phyloP scores from a whole-genome alignment of 2,329 filamentous ascomycete species.

The Curvularia verruculosa region DNA sequence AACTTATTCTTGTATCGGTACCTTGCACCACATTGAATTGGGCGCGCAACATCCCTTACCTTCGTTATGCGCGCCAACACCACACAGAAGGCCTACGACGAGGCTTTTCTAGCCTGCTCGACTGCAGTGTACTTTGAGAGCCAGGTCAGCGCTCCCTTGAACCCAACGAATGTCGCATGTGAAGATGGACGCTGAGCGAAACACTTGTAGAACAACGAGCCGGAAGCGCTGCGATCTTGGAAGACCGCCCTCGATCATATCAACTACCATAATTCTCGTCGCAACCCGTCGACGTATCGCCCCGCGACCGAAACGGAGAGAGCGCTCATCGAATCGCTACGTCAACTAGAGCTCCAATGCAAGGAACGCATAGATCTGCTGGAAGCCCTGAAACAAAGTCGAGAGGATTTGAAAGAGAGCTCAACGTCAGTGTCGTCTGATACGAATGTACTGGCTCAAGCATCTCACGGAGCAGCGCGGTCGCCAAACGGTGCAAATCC shows the following conservation, averaged over 20 bases:
- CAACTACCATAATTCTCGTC: conserved; percentile 81
- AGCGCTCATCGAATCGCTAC: conserved; percentile 79
- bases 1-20: conserved; percentile 48
- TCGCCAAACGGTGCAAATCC: conserved; percentile 19
- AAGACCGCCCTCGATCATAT: conserved; percentile 86
- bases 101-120: conserved; percentile 92
- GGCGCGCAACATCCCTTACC: conserved; percentile 12
- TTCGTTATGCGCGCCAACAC: conserved; percentile 63
- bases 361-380: conserved; percentile 91
- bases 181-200: conserved; percentile 4
- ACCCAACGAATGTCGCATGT: neutral
- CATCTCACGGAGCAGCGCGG: conserved; percentile 26
- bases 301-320: conserved; percentile 83
- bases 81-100: conserved; percentile 97
- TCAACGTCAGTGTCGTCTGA: conserved; percentile 23
- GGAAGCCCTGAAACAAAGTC: conserved; percentile 74
- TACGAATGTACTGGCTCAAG: conserved; percentile 32
- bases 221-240: conserved; percentile 90
- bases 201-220: conserved; percentile 77
- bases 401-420: conserved; percentile 58
- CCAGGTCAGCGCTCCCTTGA: conserved; percentile 64
- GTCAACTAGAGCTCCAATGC: conserved; percentile 85
- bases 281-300: conserved; percentile 69
- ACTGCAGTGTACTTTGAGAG: conserved; percentile 96
- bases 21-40: conserved; percentile 40